A percentile compares a stretch with the other conserved stretches of the same genome.
These are phyloP conservation scores for Trichoderma aggressivum DNA, from an alignment of 2,329 filamentous ascomycete species.

Conservation along the genomic window DNA sequence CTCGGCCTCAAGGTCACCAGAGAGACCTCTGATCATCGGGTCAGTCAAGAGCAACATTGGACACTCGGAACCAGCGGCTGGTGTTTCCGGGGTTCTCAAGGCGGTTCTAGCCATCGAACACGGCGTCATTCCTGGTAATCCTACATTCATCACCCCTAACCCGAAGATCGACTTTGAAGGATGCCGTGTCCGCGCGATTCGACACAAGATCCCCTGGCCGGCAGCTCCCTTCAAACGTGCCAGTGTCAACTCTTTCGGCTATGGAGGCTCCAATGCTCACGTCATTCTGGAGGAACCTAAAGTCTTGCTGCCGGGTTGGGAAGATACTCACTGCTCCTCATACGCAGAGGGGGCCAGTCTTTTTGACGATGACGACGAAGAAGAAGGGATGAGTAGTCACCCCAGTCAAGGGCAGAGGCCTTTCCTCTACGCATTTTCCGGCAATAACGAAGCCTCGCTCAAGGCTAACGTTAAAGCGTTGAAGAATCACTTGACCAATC, in stretches of 20 bases:
- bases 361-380: too few relatives aligned
- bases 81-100: background rate
- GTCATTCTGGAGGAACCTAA: constrained; percentile 33
- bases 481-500: background rate
- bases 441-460: background rate
- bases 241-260: constrained; percentile 37
- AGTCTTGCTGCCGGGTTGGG: background rate
- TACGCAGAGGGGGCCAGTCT: too few relatives aligned
- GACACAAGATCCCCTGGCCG: background rate
- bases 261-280: constrained; percentile 44
- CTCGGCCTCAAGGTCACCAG: background rate
- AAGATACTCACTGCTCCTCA: too few relatives aligned
- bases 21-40: background rate
- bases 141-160: constrained; percentile 30
- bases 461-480: background rate
- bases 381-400: too few relatives aligned
- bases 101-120: background rate
- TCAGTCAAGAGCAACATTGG: constrained; percentile 15
- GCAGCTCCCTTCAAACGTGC: constrained; percentile 16
- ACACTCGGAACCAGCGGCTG: background rate
- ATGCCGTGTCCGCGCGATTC: constrained; percentile 24
- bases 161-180: constrained; percentile 24
- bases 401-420: too few relatives aligned
- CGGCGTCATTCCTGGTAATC: constrained; percentile 29
- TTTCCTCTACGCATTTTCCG: background rate